phyloP scores from a whole-genome alignment of 129 eudicot genomes.

The Helianthus annuus region DNA sequence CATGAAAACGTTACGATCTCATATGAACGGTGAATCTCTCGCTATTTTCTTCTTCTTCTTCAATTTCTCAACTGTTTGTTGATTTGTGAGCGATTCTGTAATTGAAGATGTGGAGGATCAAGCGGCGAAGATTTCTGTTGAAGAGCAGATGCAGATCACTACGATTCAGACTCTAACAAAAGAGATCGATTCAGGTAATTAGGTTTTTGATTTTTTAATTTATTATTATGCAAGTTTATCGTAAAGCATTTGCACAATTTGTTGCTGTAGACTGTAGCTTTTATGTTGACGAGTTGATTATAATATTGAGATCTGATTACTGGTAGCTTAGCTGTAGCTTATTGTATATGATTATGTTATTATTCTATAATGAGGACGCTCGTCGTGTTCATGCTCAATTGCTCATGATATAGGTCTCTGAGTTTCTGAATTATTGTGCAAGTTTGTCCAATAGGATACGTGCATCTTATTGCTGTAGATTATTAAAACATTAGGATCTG shows the following conservation, averaged over 20 bases:
- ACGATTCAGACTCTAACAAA: constrained; percentile 60
- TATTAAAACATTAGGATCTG: no score
- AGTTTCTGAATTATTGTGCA: no score
- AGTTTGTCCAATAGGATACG: no score
- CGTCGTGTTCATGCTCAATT: neutral
- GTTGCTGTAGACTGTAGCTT: constrained; percentile 10
- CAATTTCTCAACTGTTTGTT: neutral
- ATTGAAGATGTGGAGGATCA: constrained; percentile 88
- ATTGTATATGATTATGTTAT: neutral
- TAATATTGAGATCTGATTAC: neutral
- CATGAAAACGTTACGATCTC: constrained; percentile 83
- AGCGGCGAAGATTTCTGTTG: constrained; percentile 67
- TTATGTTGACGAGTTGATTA: neutral
- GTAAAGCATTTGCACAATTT: neutral
- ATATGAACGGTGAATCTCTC: constrained; percentile 70
- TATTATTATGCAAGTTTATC: no score
- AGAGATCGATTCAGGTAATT: constrained; percentile 43
- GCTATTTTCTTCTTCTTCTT: neutral
- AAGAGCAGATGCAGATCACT: constrained; percentile 78
- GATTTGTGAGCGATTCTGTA: neutral
- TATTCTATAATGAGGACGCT: neutral
- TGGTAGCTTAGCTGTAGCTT: constrained; percentile 4
- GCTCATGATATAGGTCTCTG: neutral
- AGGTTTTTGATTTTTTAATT: constrained; percentile 33
- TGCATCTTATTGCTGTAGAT: neutral